Evolutionary conservation across 345 rosid genomes (phyloP).

Genomic region (Tarenaya hassleriana): DNA sequence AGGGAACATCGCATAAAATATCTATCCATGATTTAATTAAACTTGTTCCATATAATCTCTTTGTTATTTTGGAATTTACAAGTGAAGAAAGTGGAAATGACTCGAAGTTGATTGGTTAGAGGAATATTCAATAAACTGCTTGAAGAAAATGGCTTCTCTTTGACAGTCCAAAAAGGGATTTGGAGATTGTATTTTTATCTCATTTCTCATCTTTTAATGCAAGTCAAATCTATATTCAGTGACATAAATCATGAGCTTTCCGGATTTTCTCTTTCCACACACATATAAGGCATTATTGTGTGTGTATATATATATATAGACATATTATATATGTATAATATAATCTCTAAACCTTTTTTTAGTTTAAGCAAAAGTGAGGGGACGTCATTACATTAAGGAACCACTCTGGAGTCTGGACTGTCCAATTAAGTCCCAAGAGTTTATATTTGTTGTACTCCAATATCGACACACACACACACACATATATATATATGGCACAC

Average conservation of each 20-base stretch:
- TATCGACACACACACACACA: too few species aligned
- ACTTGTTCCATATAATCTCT: background rate
- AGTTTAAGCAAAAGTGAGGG: slow-evolving; percentile 8
- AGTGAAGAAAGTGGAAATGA: slow-evolving; percentile 5
- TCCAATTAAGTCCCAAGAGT: too few species aligned
- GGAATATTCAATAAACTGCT: slow-evolving; percentile 22
- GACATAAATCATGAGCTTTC: slow-evolving; percentile 19
- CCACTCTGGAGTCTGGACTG: too few species aligned
- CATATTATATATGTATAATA: slow-evolving; percentile 9
- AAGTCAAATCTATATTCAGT: slow-evolving; percentile 10
- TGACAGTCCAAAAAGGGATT: slow-evolving; percentile 36
- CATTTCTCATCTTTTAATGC: slow-evolving; percentile 25
- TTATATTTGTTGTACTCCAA: too few species aligned
- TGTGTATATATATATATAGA: background rate
- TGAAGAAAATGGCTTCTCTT: slow-evolving; percentile 27
- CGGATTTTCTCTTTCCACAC: background rate
- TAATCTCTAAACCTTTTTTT: slow-evolving; percentile 12
- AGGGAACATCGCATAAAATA: slow-evolving; percentile 13
- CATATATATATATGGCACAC: too few species aligned
- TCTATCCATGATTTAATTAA: background rate
- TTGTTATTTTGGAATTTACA: too few species aligned
- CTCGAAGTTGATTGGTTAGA: slow-evolving; percentile 26
- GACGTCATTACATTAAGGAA: slow-evolving; percentile 3
- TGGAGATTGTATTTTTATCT: slow-evolving; percentile 24
- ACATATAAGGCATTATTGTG: too few species aligned